phyloP scores from a whole-genome alignment of 257 asterid species.

The Lavandula angustifolia region DNA sequence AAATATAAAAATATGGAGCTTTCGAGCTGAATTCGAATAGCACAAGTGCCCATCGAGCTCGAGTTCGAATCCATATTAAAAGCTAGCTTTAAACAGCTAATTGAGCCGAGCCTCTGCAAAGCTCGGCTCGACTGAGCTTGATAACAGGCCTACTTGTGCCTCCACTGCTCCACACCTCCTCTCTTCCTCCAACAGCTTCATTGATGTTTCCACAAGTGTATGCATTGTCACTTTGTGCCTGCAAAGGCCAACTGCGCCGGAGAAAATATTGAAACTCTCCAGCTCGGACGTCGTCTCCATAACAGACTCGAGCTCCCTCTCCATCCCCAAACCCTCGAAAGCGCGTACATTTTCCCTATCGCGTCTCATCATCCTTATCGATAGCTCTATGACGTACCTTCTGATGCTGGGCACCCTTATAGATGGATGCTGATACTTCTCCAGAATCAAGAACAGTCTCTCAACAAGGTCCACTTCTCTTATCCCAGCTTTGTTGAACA shows the following conservation, averaged over 20 bases:
- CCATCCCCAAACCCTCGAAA: constrained; percentile 58
- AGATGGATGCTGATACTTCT: constrained; percentile 54
- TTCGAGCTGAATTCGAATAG: too few species aligned
- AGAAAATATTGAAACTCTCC: constrained; percentile 83
- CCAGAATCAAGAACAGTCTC: constrained; percentile 48
- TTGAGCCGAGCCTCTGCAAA: too few species aligned
- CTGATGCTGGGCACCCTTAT: constrained; percentile 79
- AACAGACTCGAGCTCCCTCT: constrained; percentile 59
- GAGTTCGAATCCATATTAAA: too few species aligned
- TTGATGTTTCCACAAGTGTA: constrained; percentile 63
- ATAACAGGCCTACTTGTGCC: not conserved
- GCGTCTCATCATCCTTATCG: constrained; percentile 88
- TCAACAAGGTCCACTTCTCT: constrained; percentile 54
- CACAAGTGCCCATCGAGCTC: too few species aligned
- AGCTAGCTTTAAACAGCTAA: too few species aligned
- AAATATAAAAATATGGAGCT: too few species aligned
- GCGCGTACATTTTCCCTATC: constrained; percentile 36
- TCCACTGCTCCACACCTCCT: constrained; percentile 9
- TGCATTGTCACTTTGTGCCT: constrained; percentile 60
- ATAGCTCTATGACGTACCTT: constrained; percentile 71
- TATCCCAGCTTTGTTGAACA: constrained; percentile 46
- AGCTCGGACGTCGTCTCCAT: constrained; percentile 80
- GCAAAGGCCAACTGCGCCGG: constrained; percentile 77
- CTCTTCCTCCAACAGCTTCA: constrained; percentile 47
- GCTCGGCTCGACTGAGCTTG: too few species aligned